Evolutionary conservation across 2,329 filamentous ascomycete species (phyloP).

Genomic region (Rhinocladiella similis): DNA sequence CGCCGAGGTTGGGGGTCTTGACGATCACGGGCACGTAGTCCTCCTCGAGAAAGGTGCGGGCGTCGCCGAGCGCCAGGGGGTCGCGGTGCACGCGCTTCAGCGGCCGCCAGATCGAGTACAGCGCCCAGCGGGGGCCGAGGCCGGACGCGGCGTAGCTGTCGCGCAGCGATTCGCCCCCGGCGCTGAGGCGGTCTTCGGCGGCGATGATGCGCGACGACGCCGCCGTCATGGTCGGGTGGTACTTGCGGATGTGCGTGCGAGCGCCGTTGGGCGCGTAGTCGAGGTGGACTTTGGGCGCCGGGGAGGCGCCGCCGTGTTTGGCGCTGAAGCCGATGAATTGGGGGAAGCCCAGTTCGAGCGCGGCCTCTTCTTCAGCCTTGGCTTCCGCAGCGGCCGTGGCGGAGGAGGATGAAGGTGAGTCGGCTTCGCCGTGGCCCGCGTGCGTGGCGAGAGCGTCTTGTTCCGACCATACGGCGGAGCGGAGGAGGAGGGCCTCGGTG

Average conservation of each 20-base stretch:
- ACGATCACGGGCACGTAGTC: constrained; percentile 24
- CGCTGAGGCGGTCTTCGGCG: constrained; percentile 37
- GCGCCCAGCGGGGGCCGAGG: constrained; percentile 25
- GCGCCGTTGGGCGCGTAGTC: constrained; percentile 34
- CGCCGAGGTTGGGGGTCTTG: constrained; percentile 22
- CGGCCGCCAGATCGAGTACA: constrained; percentile 29
- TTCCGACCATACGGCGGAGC: constrained; percentile 29
- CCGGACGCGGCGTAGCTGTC: constrained; percentile 17
- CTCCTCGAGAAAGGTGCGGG: constrained; percentile 21
- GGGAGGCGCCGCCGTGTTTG: constrained; percentile 24
- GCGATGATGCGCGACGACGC: constrained; percentile 27
- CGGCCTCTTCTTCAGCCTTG: constrained; percentile 19
- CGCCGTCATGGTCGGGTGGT: constrained; percentile 27
- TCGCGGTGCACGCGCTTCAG: constrained; percentile 26
- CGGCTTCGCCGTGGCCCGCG: constrained; percentile 20
- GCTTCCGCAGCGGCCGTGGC: background rate
- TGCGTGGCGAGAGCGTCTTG: constrained; percentile 28
- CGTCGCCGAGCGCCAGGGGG: constrained; percentile 25
- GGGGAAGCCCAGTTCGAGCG: constrained; percentile 24
- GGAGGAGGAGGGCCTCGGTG: constrained; percentile 30
- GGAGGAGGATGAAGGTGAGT: background rate
- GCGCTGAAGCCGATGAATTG: constrained; percentile 31
- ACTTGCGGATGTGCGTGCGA: constrained; percentile 31
- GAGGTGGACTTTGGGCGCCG: constrained; percentile 34
- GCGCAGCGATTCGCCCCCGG: constrained; percentile 21